Conservation (phyloP, 164 flowering plant species). For the Berberis thunbergii region DNA sequence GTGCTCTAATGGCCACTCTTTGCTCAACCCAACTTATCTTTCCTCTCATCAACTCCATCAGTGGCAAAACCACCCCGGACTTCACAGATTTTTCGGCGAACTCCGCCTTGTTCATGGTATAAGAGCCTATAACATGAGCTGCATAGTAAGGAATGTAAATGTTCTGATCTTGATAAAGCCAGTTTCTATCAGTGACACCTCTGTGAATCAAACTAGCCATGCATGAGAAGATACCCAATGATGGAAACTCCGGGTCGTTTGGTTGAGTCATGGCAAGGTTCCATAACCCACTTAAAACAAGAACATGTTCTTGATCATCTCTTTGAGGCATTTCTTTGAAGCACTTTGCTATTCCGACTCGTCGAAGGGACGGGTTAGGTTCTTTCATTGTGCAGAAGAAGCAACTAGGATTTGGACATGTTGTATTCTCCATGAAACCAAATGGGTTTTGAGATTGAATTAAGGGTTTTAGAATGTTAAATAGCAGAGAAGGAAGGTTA, state of each 20-base stretch:
- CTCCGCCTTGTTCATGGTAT: conserved; percentile 63
- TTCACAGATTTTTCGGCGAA: conserved; percentile 55
- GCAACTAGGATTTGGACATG: conserved; percentile 35
- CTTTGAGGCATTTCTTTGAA: conserved; percentile 38
- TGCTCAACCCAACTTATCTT: conserved; percentile 85
- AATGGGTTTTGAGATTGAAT: conserved; percentile 7
- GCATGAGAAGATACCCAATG: conserved; percentile 64
- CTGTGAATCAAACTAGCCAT: conserved; percentile 44
- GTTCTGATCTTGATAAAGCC: conserved; percentile 62
- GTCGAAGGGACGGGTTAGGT: conserved; percentile 29
- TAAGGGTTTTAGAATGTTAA: neutral
- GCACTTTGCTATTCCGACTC: conserved; percentile 30
- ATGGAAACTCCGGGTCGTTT: conserved; percentile 53
- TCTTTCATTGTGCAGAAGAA: conserved; percentile 77
- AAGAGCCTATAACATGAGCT: conserved; percentile 86
- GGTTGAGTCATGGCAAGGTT: conserved; percentile 79
- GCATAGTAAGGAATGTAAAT: conserved; percentile 86
- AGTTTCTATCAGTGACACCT: conserved; percentile 33
- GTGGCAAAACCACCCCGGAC: conserved; percentile 55
- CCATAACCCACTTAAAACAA: conserved; percentile 64
- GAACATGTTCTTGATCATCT: conserved; percentile 47
- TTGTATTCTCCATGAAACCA: neutral
- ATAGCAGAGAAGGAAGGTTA: neutral
- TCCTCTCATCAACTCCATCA: conserved; percentile 66
- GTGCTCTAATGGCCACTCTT: conserved; percentile 68